A percentile compares a stretch with the other conserved stretches of the same genome.
Evolutionary conservation across 805 yeast genomes (phyloP).

Genomic region (Ogataea naganishii): DNA sequence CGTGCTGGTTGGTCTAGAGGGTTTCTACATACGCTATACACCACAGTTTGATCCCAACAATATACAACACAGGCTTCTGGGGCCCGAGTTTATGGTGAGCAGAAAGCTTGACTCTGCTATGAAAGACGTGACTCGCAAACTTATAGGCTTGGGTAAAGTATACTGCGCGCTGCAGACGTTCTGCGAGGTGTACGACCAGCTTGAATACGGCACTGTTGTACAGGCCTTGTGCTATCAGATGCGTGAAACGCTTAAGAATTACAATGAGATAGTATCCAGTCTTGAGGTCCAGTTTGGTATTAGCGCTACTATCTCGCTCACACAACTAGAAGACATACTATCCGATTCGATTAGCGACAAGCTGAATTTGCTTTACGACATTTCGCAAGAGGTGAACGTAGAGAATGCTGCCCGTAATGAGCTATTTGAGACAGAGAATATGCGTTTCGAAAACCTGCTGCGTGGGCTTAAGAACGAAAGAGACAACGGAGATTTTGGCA

Average conservation of each 20-base stretch:
- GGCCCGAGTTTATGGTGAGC: constrained; percentile 71
- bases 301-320: constrained; percentile 47
- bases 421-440: constrained; percentile 18
- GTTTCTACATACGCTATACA: constrained; percentile 63
- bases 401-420: constrained; percentile 33
- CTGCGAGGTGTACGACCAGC: constrained; percentile 47
- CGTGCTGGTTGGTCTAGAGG: constrained; percentile 68
- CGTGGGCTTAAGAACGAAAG: constrained; percentile 29
- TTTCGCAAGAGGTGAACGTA: constrained; percentile 41
- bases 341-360: constrained; percentile 25
- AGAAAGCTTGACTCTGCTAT: constrained; percentile 66
- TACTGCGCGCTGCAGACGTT: constrained; percentile 53
- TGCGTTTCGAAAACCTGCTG: constrained; percentile 23
- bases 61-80: constrained; percentile 35
- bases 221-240: constrained; percentile 66
- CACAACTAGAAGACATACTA: constrained; percentile 46
- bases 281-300: constrained; percentile 47
- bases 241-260: constrained; percentile 30
- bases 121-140: constrained; percentile 55
- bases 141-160: constrained; percentile 55
- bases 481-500: constrained; percentile 39
- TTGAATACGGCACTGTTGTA: constrained; percentile 57
- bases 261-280: constrained; percentile 23
- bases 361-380: constrained; percentile 49
- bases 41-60: constrained; percentile 45